phyloP scores from a whole-genome alignment of 768 basidiomycete species.

The Lentinula aciculospora region DNA sequence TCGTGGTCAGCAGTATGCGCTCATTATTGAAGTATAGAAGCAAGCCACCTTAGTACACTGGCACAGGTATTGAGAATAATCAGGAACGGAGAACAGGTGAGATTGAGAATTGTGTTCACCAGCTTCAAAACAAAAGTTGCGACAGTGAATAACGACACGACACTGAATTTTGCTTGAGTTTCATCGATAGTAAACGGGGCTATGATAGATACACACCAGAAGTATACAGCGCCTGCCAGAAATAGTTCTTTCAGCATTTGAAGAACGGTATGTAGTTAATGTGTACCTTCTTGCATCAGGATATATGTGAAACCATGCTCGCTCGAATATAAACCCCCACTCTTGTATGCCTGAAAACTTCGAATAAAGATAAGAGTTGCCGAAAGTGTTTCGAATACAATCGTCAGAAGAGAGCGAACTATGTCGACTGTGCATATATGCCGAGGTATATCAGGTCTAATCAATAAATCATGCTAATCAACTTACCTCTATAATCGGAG shows the following conservation, averaged over 20 bases:
- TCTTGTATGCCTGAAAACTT: constrained; percentile 12
- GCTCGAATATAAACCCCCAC: not conserved
- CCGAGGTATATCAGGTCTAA: too few relatives aligned
- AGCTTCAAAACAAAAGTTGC: constrained; percentile 3
- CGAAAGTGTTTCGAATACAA: constrained; percentile 14
- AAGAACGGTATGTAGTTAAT: not conserved
- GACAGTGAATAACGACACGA: constrained; percentile 1
- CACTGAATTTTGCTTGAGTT: not conserved
- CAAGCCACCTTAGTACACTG: not conserved
- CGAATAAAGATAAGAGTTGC: constrained; percentile 13
- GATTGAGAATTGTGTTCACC: not conserved
- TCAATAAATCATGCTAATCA: not conserved
- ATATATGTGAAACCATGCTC: not conserved
- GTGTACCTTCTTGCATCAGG: constrained; percentile 1
- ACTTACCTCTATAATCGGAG: not conserved
- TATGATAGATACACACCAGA: not conserved
- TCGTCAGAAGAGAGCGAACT: constrained; percentile 13
- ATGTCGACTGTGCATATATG: not conserved
- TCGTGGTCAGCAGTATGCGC: not conserved
- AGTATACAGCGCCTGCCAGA: not conserved
- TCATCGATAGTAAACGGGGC: too few relatives aligned
- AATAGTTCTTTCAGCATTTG: not conserved
- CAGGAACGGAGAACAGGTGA: not conserved
- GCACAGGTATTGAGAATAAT: not conserved
- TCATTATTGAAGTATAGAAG: not conserved